Percentiles rank a stretch among this genome's conserved stretches.
Conservation (phyloP, 768 basidiomycete genomes). For the Holtermanniella nyarrowii region DNA sequence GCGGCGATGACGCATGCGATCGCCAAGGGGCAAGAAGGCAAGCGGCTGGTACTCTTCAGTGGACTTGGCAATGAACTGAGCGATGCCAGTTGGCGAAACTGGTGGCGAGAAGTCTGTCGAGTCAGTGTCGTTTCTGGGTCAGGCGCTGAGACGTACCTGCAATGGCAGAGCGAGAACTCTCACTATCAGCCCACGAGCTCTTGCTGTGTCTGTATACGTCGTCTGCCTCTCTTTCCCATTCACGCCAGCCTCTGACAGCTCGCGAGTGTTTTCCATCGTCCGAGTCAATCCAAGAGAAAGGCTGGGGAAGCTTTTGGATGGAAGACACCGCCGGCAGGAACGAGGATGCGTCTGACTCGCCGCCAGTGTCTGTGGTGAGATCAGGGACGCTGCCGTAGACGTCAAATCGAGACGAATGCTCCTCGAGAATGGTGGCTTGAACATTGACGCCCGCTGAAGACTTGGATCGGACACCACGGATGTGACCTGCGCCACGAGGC, state of each 20-base stretch:
- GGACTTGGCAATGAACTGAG: slow-evolving; percentile 22
- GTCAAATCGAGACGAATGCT: slow-evolving; percentile 10
- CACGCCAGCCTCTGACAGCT: slow-evolving; percentile 20
- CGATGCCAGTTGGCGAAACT: slow-evolving; percentile 12
- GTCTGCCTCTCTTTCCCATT: slow-evolving; percentile 26
- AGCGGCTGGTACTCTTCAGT: slow-evolving; percentile 22
- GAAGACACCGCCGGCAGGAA: background rate
- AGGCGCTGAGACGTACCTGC: slow-evolving; percentile 17
- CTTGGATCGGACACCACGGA: slow-evolving; percentile 15
- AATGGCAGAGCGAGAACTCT: slow-evolving; percentile 6
- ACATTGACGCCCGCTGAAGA: slow-evolving; percentile 23
- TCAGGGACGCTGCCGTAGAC: background rate
- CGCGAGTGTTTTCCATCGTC: slow-evolving; percentile 5
- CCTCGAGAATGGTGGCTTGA: slow-evolving; percentile 27
- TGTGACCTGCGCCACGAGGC: slow-evolving; percentile 18
- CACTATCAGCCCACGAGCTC: slow-evolving; percentile 1
- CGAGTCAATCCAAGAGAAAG: background rate
- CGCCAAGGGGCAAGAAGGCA: slow-evolving; percentile 6
- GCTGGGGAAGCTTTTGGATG: background rate
- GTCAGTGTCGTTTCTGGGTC: no score
- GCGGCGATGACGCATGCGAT: slow-evolving; percentile 16
- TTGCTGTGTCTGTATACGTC: slow-evolving; percentile 17
- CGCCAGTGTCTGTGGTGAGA: background rate
- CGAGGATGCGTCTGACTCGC: background rate
- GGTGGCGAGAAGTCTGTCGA: slow-evolving; percentile 16